Evolutionary conservation across 768 basidiomycete genomes (phyloP), one percentile per base, ranked within the genome.

Genomic region (Amanita brunnescens): DNA sequence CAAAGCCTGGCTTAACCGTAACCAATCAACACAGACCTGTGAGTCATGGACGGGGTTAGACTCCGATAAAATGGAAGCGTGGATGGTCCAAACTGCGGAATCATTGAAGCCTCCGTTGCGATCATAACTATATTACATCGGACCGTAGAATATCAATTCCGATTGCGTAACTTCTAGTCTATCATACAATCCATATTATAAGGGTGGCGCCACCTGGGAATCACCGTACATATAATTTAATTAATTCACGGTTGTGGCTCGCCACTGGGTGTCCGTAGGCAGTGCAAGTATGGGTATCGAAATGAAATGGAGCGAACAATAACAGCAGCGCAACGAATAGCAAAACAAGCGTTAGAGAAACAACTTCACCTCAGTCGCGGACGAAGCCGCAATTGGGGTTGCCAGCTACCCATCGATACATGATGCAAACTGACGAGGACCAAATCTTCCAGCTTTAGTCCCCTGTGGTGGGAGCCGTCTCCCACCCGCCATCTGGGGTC

Each of bases 351-450:
- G 26, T 42, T 6, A 49, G 14, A 40, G 18, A 18, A n/a, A n/a
- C 7, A 4, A 29, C 26, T 29, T 51, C 43, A 51, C 20, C 37
- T 46, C 12, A 39, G 9, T 18, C 37, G 40, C 26, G 47, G 20
- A 5, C 74, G 74, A 20, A 69, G 73, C 34, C 69, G 64, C 32
- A 88, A 70, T 51, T 89, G 85, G 18, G 86, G 85, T 54, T 90
- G 87, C 87, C 87, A 90, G 51, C 81, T 83, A 9, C 87, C 87
- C 66, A 86, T 79, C 10, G 86, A 87, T 47, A 89, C 85, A 56
- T 90, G 87, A 65, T 89, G 86, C 49, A 89, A 78, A 57, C 85
- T 84, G 57, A 90, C 83, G 40, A 90, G 76, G 45, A 83, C 68
- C 45, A 90, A 70, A 61, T 89, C 79, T 24, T 84, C 83, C 3